phyloP scores from a whole-genome alignment of 2,329 filamentous ascomycete genomes.

The Eurotiales sp. region DNA sequence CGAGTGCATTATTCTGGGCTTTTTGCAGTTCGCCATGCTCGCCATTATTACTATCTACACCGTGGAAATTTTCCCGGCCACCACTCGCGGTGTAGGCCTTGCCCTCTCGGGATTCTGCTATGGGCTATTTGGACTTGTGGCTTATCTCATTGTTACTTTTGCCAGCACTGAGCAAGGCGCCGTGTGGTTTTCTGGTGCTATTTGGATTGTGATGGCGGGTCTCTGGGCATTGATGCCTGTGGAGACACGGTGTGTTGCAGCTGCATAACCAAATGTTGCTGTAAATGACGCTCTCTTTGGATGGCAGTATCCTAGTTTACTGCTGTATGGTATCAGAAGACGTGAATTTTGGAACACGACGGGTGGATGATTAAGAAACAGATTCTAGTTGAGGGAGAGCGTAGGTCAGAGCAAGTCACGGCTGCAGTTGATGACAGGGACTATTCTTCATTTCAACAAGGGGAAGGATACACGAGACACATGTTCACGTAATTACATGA shows the following conservation, averaged over 20 bases:
- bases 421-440: no score
- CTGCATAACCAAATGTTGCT: no score
- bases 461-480: no score
- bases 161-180: slow-evolving; percentile 10
- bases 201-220: slow-evolving; percentile 21
- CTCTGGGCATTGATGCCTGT: slow-evolving; percentile 11
- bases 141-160: slow-evolving; percentile 16
- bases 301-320: not conserved
- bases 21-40: slow-evolving; percentile 12
- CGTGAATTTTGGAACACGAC: no score
- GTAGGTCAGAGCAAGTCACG: no score
- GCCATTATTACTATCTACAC: slow-evolving; percentile 19
- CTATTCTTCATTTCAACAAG: no score
- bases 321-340: no score
- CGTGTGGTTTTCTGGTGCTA: slow-evolving; percentile 22
- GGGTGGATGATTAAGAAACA: no score
- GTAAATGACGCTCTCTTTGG: no score
- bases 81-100: slow-evolving; percentile 16
- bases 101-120: slow-evolving; percentile 16
- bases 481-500: no score
- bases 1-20: not conserved
- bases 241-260: not conserved
- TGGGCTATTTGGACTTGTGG: slow-evolving; percentile 18
- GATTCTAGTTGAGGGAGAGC: no score
- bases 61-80: slow-evolving; percentile 15